Evolutionary conservation across 257 asterid species (phyloP).

Genomic region (Cordia subcordata): DNA sequence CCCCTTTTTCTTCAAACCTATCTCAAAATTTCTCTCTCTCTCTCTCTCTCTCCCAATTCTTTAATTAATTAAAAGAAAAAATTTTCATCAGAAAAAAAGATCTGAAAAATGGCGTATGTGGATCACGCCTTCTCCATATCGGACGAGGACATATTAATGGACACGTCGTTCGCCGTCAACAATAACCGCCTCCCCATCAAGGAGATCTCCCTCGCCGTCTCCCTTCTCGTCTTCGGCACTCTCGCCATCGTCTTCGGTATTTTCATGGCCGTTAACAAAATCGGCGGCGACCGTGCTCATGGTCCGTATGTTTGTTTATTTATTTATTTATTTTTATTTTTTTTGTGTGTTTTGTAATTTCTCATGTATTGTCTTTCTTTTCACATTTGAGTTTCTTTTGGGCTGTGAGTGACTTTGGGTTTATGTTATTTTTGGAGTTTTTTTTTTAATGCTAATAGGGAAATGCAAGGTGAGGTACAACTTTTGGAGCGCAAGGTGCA

Average conservation of each 20-base stretch:
- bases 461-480: neutral
- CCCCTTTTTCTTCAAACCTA: neutral
- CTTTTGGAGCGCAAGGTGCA: neutral
- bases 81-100: too few relatives aligned
- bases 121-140: conserved; percentile 98
- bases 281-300: conserved; percentile 96
- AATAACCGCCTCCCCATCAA: conserved; percentile 76
- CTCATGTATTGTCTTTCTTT: neutral
- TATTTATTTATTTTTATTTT: too few relatives aligned
- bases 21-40: neutral
- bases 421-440: neutral
- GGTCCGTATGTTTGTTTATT: conserved; percentile 30
- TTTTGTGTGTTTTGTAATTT: neutral
- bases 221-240: conserved; percentile 83
- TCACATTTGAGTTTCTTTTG: neutral
- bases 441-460: neutral
- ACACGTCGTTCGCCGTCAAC: conserved; percentile 54
- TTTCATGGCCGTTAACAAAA: conserved; percentile 71
- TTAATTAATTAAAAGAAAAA: too few relatives aligned
- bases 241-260: conserved; percentile 66
- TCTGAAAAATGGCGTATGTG: conserved; percentile 72
- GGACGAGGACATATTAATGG: conserved; percentile 97
- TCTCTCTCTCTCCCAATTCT: too few relatives aligned
- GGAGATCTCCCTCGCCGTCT: conserved; percentile 92
- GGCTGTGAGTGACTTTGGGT: neutral